Evolutionary conservation across 2,329 filamentous ascomycete genomes (phyloP).

Genomic region (Arthrobotrys pseudoclavata): DNA sequence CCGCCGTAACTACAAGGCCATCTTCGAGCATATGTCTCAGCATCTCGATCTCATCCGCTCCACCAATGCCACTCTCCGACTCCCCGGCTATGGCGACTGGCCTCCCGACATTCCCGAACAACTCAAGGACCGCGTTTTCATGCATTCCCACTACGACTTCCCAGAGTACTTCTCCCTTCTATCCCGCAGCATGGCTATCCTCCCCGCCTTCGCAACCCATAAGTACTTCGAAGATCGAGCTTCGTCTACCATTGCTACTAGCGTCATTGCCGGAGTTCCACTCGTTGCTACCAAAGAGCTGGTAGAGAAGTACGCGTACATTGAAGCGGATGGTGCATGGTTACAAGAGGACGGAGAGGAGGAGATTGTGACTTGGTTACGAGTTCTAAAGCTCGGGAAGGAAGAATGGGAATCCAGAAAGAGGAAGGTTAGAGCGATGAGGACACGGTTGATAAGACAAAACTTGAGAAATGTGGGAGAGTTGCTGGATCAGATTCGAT

Average conservation of each 20-base stretch:
- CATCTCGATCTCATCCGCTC: conserved; percentile 41
- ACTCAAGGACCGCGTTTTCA: conserved; percentile 61
- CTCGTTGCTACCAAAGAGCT: conserved; percentile 62
- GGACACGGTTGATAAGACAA: conserved; percentile 40
- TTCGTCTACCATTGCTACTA: conserved; percentile 63
- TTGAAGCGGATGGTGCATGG: conserved; percentile 63
- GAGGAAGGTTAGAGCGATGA: conserved; percentile 38
- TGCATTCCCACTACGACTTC: conserved; percentile 63
- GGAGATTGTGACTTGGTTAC: conserved; percentile 63
- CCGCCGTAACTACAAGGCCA: conserved; percentile 63
- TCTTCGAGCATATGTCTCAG: conserved; percentile 62
- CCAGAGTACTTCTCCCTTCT: conserved; percentile 63
- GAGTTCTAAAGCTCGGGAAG: conserved; percentile 69
- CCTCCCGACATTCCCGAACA: conserved; percentile 61
- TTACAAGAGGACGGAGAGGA: conserved; percentile 62
- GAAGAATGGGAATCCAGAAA: conserved; percentile 75
- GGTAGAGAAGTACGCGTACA: conserved; percentile 63
- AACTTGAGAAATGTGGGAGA: conserved; percentile 37
- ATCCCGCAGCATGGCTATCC: conserved; percentile 63
- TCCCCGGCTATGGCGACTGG: conserved; percentile 62
- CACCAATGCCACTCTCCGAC: conserved; percentile 61
- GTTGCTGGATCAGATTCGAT: conserved; percentile 49
- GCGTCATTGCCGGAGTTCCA: conserved; percentile 63
- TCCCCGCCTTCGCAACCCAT: conserved; percentile 63
- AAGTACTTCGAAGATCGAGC: conserved; percentile 64